Evolutionary conservation across 108 stramenopile genomes (phyloP).

Genomic region (Licmophora abbreviata): DNA sequence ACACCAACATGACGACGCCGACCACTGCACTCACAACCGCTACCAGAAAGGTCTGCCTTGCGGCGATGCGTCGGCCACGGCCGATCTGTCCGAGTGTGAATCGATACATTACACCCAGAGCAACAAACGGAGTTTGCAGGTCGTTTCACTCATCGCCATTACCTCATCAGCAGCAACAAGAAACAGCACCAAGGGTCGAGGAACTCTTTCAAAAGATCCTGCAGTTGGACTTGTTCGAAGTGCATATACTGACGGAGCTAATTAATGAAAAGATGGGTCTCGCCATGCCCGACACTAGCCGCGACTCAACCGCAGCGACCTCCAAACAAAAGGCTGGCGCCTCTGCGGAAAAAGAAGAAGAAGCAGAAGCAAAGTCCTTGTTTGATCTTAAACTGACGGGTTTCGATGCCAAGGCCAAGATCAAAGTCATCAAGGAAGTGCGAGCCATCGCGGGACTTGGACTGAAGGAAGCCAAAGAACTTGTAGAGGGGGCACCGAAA

Average conservation of each 20-base stretch:
- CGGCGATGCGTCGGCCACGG: too few species aligned
- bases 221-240: slow-evolving; percentile 80
- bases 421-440: slow-evolving; percentile 95
- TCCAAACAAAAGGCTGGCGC: slow-evolving; percentile 17
- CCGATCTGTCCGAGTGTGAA: too few species aligned
- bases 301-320: slow-evolving; percentile 10
- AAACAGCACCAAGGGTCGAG: slow-evolving; percentile 34
- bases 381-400: slow-evolving; percentile 82
- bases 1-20: too few species aligned
- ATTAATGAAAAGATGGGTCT: slow-evolving; percentile 72
- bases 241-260: slow-evolving; percentile 56
- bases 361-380: slow-evolving; percentile 50
- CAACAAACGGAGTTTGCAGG: too few species aligned
- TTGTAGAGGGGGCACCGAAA: slow-evolving; percentile 83
- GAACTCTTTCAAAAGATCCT: slow-evolving; percentile 71
- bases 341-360: slow-evolving; percentile 30
- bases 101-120: too few species aligned
- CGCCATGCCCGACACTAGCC: slow-evolving; percentile 27
- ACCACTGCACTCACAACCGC: too few species aligned
- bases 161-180: not conserved
- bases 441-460: slow-evolving; percentile 80
- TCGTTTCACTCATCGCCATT: not conserved
- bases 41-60: too few species aligned
- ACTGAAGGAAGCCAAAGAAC: slow-evolving; percentile 92
- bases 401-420: slow-evolving; percentile 90